These are phyloP conservation scores for Metschnikowia dekortorum DNA, from an alignment of 805 yeast species.

Conservation along the genomic window DNA sequence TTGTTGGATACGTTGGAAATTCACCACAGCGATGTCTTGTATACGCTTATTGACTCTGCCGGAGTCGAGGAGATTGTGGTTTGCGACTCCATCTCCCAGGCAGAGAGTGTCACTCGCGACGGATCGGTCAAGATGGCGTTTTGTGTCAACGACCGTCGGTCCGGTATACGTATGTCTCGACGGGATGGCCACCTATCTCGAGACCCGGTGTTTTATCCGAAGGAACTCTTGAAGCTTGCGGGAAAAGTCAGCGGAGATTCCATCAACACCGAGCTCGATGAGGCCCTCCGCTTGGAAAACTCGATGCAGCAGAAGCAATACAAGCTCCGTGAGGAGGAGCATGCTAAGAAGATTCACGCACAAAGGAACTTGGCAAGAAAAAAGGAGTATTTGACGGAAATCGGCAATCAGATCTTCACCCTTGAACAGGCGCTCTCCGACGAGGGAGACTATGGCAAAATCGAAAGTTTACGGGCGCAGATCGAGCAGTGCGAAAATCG, in stretches of 20 bases:
- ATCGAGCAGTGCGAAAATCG: constrained; percentile 26
- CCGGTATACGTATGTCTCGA: constrained; percentile 41
- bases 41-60: constrained; percentile 59
- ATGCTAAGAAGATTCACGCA: constrained; percentile 9
- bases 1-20: constrained; percentile 60
- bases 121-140: constrained; percentile 36
- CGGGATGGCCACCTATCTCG: constrained; percentile 42
- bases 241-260: constrained; percentile 15
- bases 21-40: constrained; percentile 50
- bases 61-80: constrained; percentile 58
- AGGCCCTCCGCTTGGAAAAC: constrained; percentile 15
- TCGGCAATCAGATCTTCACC: constrained; percentile 25
- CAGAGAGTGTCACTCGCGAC: constrained; percentile 36
- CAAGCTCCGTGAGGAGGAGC: constrained; percentile 13
- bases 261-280: constrained; percentile 16
- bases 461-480: constrained; percentile 34
- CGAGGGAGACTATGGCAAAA: constrained; percentile 40
- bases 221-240: constrained; percentile 27
- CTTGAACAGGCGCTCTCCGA: constrained; percentile 40
- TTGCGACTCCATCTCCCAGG: constrained; percentile 47
- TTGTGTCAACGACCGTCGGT: constrained; percentile 35
- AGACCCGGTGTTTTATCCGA: constrained; percentile 50
- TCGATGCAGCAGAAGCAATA: constrained; percentile 12
- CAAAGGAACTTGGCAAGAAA: constrained; percentile 7
- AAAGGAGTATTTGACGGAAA: constrained; percentile 12